Evolutionary conservation across 2,329 filamentous ascomycete genomes (phyloP).

Genomic region (Dactylellina parvicollis): DNA sequence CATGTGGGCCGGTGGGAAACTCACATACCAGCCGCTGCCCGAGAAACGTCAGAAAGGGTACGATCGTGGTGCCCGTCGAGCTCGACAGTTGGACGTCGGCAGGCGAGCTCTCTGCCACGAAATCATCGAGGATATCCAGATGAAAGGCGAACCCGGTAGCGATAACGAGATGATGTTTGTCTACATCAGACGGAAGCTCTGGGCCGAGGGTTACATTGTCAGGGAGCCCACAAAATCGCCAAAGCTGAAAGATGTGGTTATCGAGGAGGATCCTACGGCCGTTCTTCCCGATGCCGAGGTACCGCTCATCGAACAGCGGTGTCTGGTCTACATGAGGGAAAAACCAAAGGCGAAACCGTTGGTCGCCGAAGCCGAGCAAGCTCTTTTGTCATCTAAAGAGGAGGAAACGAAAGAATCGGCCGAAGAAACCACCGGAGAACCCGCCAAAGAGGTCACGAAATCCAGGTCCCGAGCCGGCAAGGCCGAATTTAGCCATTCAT

Average conservation of each 20-base stretch:
- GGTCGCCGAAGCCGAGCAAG: constrained; percentile 57
- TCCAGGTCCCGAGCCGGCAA: constrained; percentile 48
- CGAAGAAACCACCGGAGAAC: constrained; percentile 18
- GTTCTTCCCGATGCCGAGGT: constrained; percentile 59
- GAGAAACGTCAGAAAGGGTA: constrained; percentile 54
- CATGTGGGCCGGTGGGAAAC: constrained; percentile 86
- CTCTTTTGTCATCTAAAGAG: too few relatives aligned
- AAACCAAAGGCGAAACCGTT: constrained; percentile 58
- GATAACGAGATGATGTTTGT: constrained; percentile 54
- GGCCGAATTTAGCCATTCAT: constrained; percentile 68
- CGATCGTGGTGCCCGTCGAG: constrained; percentile 63
- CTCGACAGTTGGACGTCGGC: constrained; percentile 57
- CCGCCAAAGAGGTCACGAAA: constrained; percentile 50
- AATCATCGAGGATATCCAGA: constrained; percentile 66
- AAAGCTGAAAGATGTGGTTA: constrained; percentile 54
- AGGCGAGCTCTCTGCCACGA: constrained; percentile 63
- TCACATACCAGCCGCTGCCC: constrained; percentile 66
- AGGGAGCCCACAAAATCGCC: constrained; percentile 55
- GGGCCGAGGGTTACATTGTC: constrained; percentile 56
- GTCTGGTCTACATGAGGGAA: constrained; percentile 71
- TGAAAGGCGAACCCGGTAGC: constrained; percentile 52
- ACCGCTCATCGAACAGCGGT: constrained; percentile 68
- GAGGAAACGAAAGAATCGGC: constrained; percentile 43
- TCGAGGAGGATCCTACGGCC: constrained; percentile 61
- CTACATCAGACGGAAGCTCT: constrained; percentile 39